These are phyloP conservation scores for Bryum argenteum DNA, from an alignment of 225 moss, liverwort and hornwort species.

Conservation along the genomic window DNA sequence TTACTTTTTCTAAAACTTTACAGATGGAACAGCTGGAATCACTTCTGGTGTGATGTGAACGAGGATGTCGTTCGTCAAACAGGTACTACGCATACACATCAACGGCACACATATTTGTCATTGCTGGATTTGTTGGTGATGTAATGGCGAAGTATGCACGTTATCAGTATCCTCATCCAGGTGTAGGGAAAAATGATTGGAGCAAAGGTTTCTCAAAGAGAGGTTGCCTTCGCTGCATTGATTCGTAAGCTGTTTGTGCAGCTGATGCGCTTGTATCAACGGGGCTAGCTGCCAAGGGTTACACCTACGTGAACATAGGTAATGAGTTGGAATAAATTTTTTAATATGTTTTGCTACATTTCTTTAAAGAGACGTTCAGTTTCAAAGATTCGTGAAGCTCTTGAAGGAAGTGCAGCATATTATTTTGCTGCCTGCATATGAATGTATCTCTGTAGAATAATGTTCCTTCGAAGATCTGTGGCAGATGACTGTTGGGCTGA, in stretches of 20 bases:
- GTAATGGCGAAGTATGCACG: conserved; percentile 13
- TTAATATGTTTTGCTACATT: not conserved
- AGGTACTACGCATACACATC: conserved; percentile 40
- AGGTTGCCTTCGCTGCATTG: conserved; percentile 20
- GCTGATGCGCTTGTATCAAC: conserved; percentile 83
- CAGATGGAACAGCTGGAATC: conserved; percentile 99
- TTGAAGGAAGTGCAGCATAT: not conserved
- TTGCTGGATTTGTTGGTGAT: conserved; percentile 16
- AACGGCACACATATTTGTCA: not conserved
- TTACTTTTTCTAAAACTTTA: conserved; percentile 2
- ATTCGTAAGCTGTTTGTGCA: conserved; percentile 41
- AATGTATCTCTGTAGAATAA: not conserved
- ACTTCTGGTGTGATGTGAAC: conserved; percentile 73
- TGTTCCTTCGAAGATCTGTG: conserved; percentile 23
- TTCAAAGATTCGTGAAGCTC: not conserved
- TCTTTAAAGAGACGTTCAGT: not conserved
- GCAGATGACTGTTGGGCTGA: conserved; percentile 99
- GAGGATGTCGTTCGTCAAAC: conserved; percentile 78
- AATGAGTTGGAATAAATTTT: conserved; percentile 20
- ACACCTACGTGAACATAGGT: conserved; percentile 83
- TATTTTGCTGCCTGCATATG: conserved; percentile 13
- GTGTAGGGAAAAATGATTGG: not conserved
- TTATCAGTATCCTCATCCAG: not conserved
- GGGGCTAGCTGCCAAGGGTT: conserved; percentile 85
- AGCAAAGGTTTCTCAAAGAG: not conserved